A percentile compares a stretch with the other conserved stretches of the same genome.
phyloP scores from a whole-genome alignment of 805 yeast species.

The Clavispora santaluciae region DNA sequence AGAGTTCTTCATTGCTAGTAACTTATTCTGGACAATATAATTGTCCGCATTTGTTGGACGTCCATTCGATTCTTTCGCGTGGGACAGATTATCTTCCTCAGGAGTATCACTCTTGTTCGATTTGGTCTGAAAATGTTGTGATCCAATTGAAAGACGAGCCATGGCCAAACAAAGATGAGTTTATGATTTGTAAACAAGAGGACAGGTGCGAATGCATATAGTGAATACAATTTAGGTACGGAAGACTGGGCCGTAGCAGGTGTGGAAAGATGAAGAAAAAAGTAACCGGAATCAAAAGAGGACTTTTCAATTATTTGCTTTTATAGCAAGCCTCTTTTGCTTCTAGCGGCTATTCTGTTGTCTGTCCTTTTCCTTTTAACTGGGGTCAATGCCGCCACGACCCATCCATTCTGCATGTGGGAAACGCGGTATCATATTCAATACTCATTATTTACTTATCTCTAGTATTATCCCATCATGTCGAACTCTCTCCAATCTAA shows the following conservation, averaged over 20 bases:
- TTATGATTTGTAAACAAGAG: constrained; percentile 3
- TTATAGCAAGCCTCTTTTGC: no score
- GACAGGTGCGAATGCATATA: constrained; percentile 2
- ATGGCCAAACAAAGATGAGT: background rate
- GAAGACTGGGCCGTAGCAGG: no score
- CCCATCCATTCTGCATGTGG: background rate
- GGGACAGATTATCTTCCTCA: background rate
- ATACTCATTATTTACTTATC: background rate
- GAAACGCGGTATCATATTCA: background rate
- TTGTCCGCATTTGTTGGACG: constrained; percentile 7
- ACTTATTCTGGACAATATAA: constrained; percentile 46
- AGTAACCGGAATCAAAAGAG: background rate
- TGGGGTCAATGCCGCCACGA: no score
- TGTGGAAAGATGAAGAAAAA: background rate
- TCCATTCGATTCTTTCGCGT: background rate
- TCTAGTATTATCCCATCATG: background rate
- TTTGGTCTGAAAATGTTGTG: constrained; percentile 9
- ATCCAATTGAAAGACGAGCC: constrained; percentile 13
- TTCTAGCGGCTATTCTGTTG: no score
- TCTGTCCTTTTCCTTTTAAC: no score
- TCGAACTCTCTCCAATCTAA: constrained; percentile 16
- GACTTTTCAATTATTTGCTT: no score
- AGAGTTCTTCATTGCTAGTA: constrained; percentile 58
- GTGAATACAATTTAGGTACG: background rate
- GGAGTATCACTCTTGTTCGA: background rate